Conservation (phyloP, 2,329 filamentous ascomycete genomes). For the Endoconidiophora polonica region DNA sequence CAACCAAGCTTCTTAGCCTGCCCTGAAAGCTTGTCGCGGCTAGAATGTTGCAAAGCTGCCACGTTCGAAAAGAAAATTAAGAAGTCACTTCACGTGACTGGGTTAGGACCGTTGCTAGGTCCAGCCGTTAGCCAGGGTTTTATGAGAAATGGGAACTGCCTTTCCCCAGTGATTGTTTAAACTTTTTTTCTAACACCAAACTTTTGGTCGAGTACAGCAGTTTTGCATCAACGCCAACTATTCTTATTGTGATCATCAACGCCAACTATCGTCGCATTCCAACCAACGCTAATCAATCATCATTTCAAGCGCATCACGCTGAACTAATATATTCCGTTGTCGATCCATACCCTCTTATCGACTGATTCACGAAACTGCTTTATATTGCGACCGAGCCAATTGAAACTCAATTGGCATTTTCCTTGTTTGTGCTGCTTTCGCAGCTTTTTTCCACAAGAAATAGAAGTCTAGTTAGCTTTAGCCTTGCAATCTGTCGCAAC, state of each 20-base stretch:
- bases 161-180: neutral
- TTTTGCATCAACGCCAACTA: neutral
- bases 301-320: too few relatives aligned
- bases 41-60: constrained; percentile 12
- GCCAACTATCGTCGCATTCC: too few relatives aligned
- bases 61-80: constrained; percentile 13
- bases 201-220: neutral
- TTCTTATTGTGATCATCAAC: too few relatives aligned
- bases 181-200: neutral
- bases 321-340: too few relatives aligned
- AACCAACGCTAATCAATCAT: too few relatives aligned
- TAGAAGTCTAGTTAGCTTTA: constrained; percentile 4
- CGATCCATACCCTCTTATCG: too few relatives aligned
- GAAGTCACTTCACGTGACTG: constrained; percentile 3
- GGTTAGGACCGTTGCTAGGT: too few relatives aligned
- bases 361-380: too few relatives aligned
- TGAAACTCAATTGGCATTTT: neutral
- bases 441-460: neutral
- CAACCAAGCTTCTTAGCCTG: neutral
- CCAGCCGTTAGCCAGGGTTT: neutral
- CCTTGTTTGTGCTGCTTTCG: neutral
- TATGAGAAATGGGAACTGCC: neutral
- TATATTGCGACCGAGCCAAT: too few relatives aligned
- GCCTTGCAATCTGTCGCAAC: constrained; percentile 3
- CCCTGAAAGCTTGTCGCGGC: constrained; percentile 2